Conservation (phyloP, 2,329 filamentous ascomycete genomes). For the Cladophialophora bantiana region DNA sequence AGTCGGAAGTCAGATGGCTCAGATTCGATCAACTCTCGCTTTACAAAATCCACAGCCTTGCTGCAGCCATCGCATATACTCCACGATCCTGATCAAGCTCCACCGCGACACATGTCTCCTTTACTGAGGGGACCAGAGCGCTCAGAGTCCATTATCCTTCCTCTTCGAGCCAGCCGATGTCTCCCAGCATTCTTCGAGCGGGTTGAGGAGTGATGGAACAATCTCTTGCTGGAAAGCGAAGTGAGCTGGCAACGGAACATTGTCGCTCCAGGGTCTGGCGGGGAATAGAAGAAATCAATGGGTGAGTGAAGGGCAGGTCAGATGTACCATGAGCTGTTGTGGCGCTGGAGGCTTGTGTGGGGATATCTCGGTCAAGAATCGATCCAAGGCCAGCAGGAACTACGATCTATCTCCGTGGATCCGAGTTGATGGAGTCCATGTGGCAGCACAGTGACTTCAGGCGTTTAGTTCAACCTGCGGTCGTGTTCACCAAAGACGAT, state of each 20-base stretch:
- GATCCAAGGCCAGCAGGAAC: neutral
- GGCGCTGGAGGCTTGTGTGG: neutral
- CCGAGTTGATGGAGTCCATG: neutral
- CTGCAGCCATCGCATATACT: neutral
- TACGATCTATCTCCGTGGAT: neutral
- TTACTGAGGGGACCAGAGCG: neutral
- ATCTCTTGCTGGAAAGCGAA: neutral
- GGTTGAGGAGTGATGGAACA: neutral
- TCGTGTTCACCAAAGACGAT: neutral
- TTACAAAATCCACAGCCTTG: constrained; percentile 16
- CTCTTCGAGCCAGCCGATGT: neutral
- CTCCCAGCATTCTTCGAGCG: neutral
- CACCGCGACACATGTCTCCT: neutral
- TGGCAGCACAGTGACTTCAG: neutral
- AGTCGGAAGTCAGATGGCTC: neutral
- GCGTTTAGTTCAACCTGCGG: neutral
- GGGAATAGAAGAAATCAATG: neutral
- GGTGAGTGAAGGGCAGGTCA: neutral
- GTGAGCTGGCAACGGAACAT: neutral
- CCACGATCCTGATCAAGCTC: neutral
- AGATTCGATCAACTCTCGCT: neutral
- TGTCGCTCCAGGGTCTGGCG: neutral
- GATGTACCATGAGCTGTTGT: neutral
- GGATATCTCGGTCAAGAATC: neutral
- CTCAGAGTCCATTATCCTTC: neutral